These are phyloP conservation scores for Hygrophoropsis aurantiaca DNA, from an alignment of 768 basidiomycete genomes.

Conservation along the genomic window DNA sequence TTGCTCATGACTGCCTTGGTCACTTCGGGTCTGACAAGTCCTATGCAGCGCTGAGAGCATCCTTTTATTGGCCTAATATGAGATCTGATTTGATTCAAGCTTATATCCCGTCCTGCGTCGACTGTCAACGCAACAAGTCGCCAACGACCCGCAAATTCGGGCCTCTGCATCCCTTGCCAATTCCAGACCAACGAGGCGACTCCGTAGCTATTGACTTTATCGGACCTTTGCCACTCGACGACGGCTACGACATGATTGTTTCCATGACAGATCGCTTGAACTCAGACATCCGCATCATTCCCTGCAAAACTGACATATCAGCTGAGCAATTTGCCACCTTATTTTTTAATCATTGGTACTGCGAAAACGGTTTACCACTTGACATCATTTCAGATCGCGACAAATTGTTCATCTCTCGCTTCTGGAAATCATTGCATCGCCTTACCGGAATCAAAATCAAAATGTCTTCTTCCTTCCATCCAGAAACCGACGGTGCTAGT, in stretches of 20 bases:
- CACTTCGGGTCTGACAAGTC: conserved; percentile 37
- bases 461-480: conserved; percentile 27
- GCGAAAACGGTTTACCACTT: conserved; percentile 7
- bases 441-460: conserved; percentile 10
- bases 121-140: conserved; percentile 35
- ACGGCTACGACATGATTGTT: conserved; percentile 24
- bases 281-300: conserved; percentile 2
- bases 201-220: conserved; percentile 36
- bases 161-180: conserved; percentile 18
- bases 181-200: conserved; percentile 2
- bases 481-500: conserved; percentile 22
- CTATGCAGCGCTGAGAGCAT: conserved; percentile 17
- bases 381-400: conserved; percentile 25
- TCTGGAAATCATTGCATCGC: conserved; percentile 20
- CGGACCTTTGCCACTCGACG: conserved; percentile 31
- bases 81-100: background rate
- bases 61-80: conserved; percentile 24
- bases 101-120: conserved; percentile 19
- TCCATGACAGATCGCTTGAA: conserved; percentile 23
- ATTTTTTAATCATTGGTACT: conserved; percentile 16
- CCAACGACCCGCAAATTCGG: conserved; percentile 17
- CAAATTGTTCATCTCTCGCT: conserved; percentile 21
- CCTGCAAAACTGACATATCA: background rate
- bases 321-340: background rate
- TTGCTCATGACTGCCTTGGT: conserved; percentile 29